These are phyloP conservation scores for Hypocrella siamensis DNA, from an alignment of 2,329 filamentous ascomycete genomes.

Conservation along the genomic window DNA sequence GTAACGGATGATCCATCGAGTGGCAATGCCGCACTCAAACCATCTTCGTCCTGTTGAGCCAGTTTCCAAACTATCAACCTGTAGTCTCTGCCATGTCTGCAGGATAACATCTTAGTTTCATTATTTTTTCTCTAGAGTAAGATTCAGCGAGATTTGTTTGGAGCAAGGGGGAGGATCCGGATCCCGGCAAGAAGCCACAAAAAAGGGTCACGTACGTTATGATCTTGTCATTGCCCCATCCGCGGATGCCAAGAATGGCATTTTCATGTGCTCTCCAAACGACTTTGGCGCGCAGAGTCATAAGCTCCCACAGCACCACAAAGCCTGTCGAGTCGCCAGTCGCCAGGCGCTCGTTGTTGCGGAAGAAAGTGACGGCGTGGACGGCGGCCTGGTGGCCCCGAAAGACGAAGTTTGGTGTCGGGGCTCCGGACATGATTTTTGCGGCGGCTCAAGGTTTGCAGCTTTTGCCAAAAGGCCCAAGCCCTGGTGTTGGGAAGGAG, in stretches of 20 bases:
- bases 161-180: not conserved
- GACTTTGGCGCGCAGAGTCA: constrained; percentile 62
- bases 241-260: constrained; percentile 58
- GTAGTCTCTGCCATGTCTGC: constrained; percentile 87
- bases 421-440: constrained; percentile 17
- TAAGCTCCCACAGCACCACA: constrained; percentile 71
- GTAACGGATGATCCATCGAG: constrained; percentile 40
- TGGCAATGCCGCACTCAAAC: constrained; percentile 53
- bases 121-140: not conserved
- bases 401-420: constrained; percentile 45
- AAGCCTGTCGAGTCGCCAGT: constrained; percentile 87
- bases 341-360: constrained; percentile 57
- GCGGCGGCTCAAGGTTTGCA: too few relatives aligned
- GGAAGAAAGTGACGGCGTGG: constrained; percentile 60
- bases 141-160: not conserved
- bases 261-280: constrained; percentile 78
- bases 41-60: constrained; percentile 38
- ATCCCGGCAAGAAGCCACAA: not conserved
- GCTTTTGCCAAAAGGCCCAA: too few relatives aligned
- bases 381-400: constrained; percentile 74
- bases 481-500: too few relatives aligned
- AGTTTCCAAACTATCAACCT: constrained; percentile 77
- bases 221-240: constrained; percentile 56
- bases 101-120: too few relatives aligned
- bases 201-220: constrained; percentile 53